Evolutionary conservation across 1,284 basidiomycete genomes (phyloP).

Genomic region (Meripilus lineatus): DNA sequence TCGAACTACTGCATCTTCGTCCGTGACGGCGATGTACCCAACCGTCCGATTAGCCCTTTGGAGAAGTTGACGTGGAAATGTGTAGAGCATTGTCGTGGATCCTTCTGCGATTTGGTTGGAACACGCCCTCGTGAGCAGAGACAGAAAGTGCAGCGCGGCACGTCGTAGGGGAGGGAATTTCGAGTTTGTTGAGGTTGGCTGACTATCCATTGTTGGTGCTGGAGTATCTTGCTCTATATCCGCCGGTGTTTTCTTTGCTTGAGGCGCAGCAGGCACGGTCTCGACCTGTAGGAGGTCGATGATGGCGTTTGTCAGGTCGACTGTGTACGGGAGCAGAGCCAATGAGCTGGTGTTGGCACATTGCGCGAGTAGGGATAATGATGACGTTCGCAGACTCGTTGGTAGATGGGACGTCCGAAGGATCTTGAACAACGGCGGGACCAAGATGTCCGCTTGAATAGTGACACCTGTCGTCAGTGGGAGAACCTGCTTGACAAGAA

Average conservation of each 20-base stretch:
- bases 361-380: slow-evolving; percentile 77
- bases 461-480: no score
- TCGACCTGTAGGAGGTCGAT: slow-evolving; percentile 81
- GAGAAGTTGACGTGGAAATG: slow-evolving; percentile 36
- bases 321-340: slow-evolving; percentile 58
- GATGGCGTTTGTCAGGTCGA: slow-evolving; percentile 61
- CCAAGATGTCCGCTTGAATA: slow-evolving; percentile 70
- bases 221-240: slow-evolving; percentile 17
- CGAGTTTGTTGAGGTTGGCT: slow-evolving; percentile 51
- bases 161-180: slow-evolving; percentile 79
- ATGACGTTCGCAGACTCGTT: slow-evolving; percentile 72
- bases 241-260: slow-evolving; percentile 10
- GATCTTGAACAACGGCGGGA: slow-evolving; percentile 63
- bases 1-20: slow-evolving; percentile 68
- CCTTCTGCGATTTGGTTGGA: slow-evolving; percentile 45
- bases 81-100: slow-evolving; percentile 13
- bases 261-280: slow-evolving; percentile 33
- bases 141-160: slow-evolving; percentile 77
- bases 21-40: slow-evolving; percentile 67
- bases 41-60: slow-evolving; percentile 59
- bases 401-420: slow-evolving; percentile 59
- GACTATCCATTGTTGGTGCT: slow-evolving; percentile 40
- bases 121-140: slow-evolving; percentile 54
- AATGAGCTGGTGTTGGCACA: slow-evolving; percentile 62
- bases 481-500: no score